Percentiles rank a stretch among this genome's conserved stretches.
Conservation (phyloP, 805 yeast genomes). For the Candida railenensis region DNA sequence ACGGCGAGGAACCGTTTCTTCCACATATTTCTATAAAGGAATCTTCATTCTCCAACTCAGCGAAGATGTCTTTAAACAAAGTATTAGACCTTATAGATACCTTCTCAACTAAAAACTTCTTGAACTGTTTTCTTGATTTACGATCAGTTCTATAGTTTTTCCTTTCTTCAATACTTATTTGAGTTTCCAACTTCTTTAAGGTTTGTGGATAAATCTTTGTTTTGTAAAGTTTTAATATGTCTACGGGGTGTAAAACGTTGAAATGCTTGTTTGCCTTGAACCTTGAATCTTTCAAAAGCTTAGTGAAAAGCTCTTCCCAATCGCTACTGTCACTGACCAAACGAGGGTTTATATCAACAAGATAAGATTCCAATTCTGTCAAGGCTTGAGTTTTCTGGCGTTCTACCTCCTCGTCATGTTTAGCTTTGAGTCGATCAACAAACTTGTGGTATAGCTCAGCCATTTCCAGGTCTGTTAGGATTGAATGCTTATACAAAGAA, state of each 20-base stretch:
- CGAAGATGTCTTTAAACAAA: constrained; percentile 58
- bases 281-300: constrained; percentile 45
- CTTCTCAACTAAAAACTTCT: constrained; percentile 37
- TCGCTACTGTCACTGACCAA: constrained; percentile 12
- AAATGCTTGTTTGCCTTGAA: constrained; percentile 62
- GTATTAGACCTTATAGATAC: constrained; percentile 50
- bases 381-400: constrained; percentile 48
- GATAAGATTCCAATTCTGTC: constrained; percentile 50
- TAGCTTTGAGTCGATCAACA: constrained; percentile 36
- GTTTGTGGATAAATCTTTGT: constrained; percentile 29
- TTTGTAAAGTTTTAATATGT: constrained; percentile 56
- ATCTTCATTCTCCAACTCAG: constrained; percentile 50
- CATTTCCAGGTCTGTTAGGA: constrained; percentile 57
- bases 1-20: constrained; percentile 72
- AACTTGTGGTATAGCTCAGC: constrained; percentile 53
- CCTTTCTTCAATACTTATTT: constrained; percentile 25
- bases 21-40: constrained; percentile 66
- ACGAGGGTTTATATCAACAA: constrained; percentile 35
- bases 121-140: constrained; percentile 62
- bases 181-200: constrained; percentile 17
- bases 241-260: constrained; percentile 51
- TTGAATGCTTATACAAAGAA: constrained; percentile 61
- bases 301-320: constrained; percentile 40
- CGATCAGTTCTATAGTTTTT: constrained; percentile 58
- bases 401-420: constrained; percentile 21